Evolutionary conservation across 2,329 filamentous ascomycete genomes (phyloP).

Genomic region (Penicillium brasilianum): DNA sequence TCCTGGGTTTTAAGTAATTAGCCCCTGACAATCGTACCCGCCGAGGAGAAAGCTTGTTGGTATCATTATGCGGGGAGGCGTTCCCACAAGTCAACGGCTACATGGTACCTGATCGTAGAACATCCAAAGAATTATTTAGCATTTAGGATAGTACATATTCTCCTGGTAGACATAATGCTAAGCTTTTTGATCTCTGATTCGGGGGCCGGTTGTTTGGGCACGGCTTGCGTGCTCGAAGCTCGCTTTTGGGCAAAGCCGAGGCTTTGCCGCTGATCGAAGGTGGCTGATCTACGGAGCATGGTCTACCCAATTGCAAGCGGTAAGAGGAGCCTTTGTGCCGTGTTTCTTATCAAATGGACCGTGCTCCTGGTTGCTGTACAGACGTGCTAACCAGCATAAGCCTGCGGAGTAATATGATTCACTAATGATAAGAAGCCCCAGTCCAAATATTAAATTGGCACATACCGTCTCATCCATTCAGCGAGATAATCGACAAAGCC

Average conservation of each 20-base stretch:
- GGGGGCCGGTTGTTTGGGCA: neutral
- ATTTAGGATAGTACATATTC: neutral
- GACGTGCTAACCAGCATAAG: neutral
- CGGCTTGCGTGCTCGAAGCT: neutral
- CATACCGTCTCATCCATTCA: neutral
- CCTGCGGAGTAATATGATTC: neutral
- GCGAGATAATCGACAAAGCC: neutral
- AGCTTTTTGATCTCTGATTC: conserved; percentile 1
- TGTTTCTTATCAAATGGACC: neutral
- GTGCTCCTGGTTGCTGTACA: neutral
- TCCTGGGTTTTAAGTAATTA: neutral
- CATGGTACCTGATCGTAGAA: conserved; percentile 1
- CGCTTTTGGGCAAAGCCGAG: neutral
- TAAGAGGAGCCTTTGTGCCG: neutral
- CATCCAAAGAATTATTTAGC: neutral
- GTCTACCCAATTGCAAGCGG: neutral
- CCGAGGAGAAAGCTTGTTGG: neutral
- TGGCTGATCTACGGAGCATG: too few relatives aligned
- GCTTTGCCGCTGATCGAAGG: neutral
- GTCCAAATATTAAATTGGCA: neutral
- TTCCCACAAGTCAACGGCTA: neutral
- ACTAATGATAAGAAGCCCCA: neutral
- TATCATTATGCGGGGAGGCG: conserved; percentile 3
- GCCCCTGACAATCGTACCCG: conserved; percentile 6
- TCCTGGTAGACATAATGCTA: neutral